Evolutionary conservation across 176 grass and related monocot species (phyloP), one percentile per base, ranked within the genome.

Genomic region (Triticum timopheevii): DNA sequence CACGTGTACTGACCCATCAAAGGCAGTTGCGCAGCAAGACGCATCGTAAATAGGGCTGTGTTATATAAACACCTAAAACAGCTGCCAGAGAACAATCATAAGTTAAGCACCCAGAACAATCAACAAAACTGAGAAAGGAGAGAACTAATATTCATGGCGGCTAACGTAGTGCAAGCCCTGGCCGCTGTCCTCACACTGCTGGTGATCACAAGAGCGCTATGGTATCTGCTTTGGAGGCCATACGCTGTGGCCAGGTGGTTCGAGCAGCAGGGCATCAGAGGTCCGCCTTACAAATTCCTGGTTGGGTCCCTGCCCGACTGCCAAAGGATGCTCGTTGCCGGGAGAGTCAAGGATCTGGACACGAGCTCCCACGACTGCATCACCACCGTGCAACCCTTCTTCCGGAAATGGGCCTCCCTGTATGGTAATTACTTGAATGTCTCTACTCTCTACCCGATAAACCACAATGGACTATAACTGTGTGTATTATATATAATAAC

Each of bases 211-310:
- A 40, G 34, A 13, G 69, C 52, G 5, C 58, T 80, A 10, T 83
- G 86, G 83, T 40, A 77, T 12, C 86, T 91, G 7, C 54, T 30
- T 1, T 83, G 82, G 91, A 83, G 82, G 10, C 88, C 91, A 10
- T 84, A 61, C 20, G 70, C 65, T 3, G 61, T 88, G 23, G 33
- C 82, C 15, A 61, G 64, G 36, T 39, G 38, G 34, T 88, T 88
- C 52, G 54, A 59, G n/a, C 13, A 70, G 78, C 91, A 93, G 80
- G 91, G 91, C 7, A 9, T 93, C 25, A 10, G 82, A 0, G 91
- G 91, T 1, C 91, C 91, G 15, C 8, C 40, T 11, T 90, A 90
- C 85, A 39, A 33, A 45, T 88, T 88, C 72, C 77, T 83, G 65
- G 86, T 69, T 1, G 91, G 88, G 25, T 90, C 85, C 2, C 1